phyloP scores from a whole-genome alignment of 2,329 filamentous ascomycete species.

The Triangularia verruculosa region DNA sequence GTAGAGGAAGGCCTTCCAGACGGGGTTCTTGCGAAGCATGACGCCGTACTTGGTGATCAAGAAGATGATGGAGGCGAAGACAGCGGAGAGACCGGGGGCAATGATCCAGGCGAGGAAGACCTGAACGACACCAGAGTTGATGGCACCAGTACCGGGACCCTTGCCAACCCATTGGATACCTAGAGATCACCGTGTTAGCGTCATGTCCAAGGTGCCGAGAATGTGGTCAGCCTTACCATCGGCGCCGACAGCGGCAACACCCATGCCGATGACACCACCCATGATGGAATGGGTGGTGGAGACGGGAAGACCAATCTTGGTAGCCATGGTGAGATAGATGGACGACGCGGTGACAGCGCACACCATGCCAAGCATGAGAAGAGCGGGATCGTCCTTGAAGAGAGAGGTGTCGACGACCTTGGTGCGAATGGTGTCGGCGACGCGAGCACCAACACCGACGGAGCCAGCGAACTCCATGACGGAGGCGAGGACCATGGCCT shows the following conservation, averaged over 20 bases:
- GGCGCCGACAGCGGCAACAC: constrained; percentile 52
- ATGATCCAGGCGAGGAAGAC: constrained; percentile 62
- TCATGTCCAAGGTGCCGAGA: background rate
- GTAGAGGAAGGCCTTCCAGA: constrained; percentile 49
- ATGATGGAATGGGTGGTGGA: constrained; percentile 62
- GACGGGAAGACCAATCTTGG: constrained; percentile 53
- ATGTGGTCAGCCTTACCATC: constrained; percentile 33
- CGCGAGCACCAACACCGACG: constrained; percentile 58
- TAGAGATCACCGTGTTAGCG: background rate
- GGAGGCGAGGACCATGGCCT: constrained; percentile 57
- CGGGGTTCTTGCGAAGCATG: constrained; percentile 51
- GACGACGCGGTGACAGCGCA: constrained; percentile 54
- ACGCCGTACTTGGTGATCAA: constrained; percentile 55
- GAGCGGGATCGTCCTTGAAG: constrained; percentile 46
- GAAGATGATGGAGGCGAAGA: constrained; percentile 55
- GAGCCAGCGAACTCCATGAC: constrained; percentile 62
- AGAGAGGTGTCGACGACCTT: constrained; percentile 51
- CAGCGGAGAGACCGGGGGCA: constrained; percentile 53
- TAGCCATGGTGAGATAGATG: constrained; percentile 55
- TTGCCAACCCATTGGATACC: constrained; percentile 51
- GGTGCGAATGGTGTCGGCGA: constrained; percentile 60
- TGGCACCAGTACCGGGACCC: constrained; percentile 32
- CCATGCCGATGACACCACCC: constrained; percentile 58
- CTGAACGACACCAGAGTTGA: constrained; percentile 52
- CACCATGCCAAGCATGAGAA: constrained; percentile 58